Conservation (phyloP, 2,329 filamentous ascomycete genomes). For the Fusarium oligoseptatum region DNA sequence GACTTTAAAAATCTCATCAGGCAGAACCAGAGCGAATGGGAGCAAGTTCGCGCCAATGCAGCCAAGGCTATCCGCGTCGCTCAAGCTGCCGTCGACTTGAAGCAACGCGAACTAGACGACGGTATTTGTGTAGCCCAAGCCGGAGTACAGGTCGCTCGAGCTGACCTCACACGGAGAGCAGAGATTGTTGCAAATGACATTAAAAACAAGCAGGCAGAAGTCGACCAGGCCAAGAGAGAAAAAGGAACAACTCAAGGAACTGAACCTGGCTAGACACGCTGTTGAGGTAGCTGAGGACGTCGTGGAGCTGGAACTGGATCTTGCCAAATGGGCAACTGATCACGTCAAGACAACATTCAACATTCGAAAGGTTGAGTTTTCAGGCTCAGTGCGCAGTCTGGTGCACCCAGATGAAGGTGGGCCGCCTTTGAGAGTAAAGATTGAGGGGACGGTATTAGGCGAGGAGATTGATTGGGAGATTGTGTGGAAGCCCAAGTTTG, state of each 20-base stretch:
- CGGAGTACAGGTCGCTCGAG: not conserved
- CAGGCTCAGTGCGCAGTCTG: not conserved
- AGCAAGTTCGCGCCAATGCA: not conserved
- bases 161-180: not conserved
- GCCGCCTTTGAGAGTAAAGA: not conserved
- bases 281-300: not conserved
- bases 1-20: not conserved
- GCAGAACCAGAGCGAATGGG: not conserved
- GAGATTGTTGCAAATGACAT: not conserved
- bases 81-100: not conserved
- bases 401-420: not conserved
- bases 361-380: not conserved
- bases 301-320: not conserved
- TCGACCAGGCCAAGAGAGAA: not conserved
- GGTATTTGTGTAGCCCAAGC: not conserved
- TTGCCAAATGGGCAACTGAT: not conserved
- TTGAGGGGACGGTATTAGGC: not conserved
- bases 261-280: not conserved
- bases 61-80: not conserved
- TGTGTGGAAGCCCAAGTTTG: not conserved
- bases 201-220: not conserved
- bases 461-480: not conserved
- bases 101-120: not conserved
- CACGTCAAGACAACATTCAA: not conserved
- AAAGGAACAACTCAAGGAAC: not conserved